Evolutionary conservation across 495 filamentous ascomycete species (phyloP).

Genomic region (Daldinia childiae): DNA sequence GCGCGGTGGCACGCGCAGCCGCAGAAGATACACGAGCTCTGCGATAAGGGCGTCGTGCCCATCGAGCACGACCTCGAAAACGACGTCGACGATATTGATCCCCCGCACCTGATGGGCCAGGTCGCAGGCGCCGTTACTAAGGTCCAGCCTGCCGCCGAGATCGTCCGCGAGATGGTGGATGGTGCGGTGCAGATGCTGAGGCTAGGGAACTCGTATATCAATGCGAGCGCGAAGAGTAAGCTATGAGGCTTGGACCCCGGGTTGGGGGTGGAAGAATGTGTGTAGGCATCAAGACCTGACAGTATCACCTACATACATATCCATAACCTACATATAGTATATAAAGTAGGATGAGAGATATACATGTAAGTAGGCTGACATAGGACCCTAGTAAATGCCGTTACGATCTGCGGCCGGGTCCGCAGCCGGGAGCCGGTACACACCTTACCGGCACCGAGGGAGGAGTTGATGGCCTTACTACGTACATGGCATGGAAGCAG

Average conservation of each 20-base stretch:
- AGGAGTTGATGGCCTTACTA: not conserved
- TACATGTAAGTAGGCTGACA: not conserved
- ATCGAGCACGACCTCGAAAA: conserved; percentile 80
- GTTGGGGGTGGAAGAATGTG: not conserved
- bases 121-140: conserved; percentile 78
- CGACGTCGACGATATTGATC: conserved; percentile 76
- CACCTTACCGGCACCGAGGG: not conserved
- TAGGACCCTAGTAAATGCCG: not conserved
- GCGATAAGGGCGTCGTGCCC: conserved; percentile 77
- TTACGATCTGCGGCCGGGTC: not conserved
- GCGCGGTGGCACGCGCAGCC: conserved; percentile 77
- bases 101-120: conserved; percentile 93
- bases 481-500: conserved; percentile 1
- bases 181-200: conserved; percentile 77
- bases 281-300: no score
- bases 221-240: conserved; percentile 51
- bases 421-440: not conserved
- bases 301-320: no score
- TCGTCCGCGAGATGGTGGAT: conserved; percentile 86
- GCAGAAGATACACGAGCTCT: conserved; percentile 76
- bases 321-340: not conserved
- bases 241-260: conserved; percentile 42
- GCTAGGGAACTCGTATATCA: conserved; percentile 61
- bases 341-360: not conserved
- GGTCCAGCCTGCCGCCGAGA: conserved; percentile 80